phyloP scores from a whole-genome alignment of 2,329 filamentous ascomycete genomes.

The Cryphonectria parasitica region DNA sequence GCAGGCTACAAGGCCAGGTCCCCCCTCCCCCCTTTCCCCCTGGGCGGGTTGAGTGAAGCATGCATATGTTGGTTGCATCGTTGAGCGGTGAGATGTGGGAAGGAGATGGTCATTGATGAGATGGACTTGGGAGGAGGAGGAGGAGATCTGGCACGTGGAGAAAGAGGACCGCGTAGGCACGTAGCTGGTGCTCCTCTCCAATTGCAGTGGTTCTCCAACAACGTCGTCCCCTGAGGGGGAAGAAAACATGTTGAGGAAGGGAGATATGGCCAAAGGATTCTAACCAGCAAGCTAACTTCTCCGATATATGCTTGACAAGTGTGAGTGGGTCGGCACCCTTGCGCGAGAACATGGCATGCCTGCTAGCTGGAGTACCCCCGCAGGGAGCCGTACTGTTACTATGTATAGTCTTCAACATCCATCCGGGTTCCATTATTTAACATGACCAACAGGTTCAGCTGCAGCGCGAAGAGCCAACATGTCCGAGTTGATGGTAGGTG shows the following conservation, averaged over 20 bases:
- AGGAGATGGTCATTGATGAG: not conserved
- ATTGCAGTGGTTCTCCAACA: not conserved
- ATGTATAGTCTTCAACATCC: not conserved
- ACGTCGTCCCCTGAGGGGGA: not conserved
- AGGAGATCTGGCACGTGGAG: not conserved
- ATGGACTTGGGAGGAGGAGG: not conserved
- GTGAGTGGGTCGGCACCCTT: not conserved
- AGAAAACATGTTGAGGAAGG: not conserved
- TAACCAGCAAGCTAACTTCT: not conserved
- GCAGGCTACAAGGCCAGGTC: not conserved
- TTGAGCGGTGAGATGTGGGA: not conserved
- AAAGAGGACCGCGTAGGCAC: no score
- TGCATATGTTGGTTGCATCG: not conserved
- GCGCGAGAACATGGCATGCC: not conserved
- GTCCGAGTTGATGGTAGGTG: not conserved
- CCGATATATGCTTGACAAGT: not conserved
- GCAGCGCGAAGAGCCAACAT: not conserved
- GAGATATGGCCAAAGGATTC: not conserved
- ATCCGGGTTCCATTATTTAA: not conserved
- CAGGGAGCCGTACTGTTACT: not conserved
- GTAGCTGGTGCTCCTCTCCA: no score
- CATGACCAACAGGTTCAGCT: not conserved
- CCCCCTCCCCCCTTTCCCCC: no score
- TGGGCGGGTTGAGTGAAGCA: no score
- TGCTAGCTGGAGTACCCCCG: not conserved